Conservation (phyloP, 192 early-diverging fungal genomes). For the Phycomyces nitens region DNA sequence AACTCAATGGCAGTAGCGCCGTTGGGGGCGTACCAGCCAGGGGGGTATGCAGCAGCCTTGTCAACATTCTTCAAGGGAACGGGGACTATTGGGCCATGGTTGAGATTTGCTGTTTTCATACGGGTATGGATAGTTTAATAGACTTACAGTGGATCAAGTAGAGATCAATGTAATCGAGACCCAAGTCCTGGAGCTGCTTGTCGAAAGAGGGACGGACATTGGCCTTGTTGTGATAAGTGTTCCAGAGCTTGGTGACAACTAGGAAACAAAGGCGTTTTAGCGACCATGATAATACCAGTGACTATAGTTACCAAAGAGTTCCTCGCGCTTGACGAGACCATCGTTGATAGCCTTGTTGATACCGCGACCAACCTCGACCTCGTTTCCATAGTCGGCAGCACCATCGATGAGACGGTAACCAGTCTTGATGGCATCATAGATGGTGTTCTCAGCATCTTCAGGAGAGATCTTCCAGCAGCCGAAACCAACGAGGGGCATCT, state of each 20-base stretch:
- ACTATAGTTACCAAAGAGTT: constrained; percentile 32
- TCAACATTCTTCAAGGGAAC: constrained; percentile 49
- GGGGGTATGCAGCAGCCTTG: constrained; percentile 40
- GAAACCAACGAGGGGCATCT: constrained; percentile 50
- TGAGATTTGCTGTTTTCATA: not conserved
- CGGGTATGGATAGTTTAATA: not conserved
- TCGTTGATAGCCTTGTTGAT: constrained; percentile 45
- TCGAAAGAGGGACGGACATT: constrained; percentile 52
- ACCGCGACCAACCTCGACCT: constrained; percentile 56
- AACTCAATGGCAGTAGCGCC: constrained; percentile 21
- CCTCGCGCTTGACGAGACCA: constrained; percentile 50
- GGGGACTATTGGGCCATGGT: constrained; percentile 15
- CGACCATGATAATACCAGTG: not conserved
- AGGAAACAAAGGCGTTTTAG: not conserved
- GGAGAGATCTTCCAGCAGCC: constrained; percentile 51
- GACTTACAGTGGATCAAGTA: constrained; percentile 61
- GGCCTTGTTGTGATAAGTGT: constrained; percentile 54
- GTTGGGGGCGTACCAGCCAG: constrained; percentile 40
- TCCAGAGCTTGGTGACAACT: constrained; percentile 53
- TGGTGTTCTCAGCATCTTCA: constrained; percentile 33
- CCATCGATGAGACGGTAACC: constrained; percentile 42
- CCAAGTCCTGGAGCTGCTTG: constrained; percentile 46
- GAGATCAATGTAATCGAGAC: constrained; percentile 58
- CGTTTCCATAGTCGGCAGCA: constrained; percentile 61
- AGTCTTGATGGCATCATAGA: constrained; percentile 35